Conservation (phyloP, 192 early-diverging fungal species). For the Gamsiella multidivaricata region DNA sequence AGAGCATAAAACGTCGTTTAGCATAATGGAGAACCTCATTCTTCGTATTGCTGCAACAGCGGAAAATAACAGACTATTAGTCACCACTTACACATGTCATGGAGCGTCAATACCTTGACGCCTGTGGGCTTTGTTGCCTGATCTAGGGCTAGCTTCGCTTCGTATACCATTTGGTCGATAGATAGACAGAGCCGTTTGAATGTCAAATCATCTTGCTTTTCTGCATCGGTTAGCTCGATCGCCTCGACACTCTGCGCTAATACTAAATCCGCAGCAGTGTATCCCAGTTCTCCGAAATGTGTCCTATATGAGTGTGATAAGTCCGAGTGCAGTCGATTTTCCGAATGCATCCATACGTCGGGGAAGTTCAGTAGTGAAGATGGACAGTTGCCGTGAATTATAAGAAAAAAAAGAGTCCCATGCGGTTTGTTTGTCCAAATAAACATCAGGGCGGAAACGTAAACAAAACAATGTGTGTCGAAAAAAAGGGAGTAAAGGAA, state of each 20-base stretch:
- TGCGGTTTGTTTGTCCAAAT: too few species aligned
- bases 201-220: slow-evolving; percentile 34
- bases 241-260: slow-evolving; percentile 39
- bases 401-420: background rate
- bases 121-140: slow-evolving; percentile 33
- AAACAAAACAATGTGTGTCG: background rate
- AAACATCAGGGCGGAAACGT: background rate
- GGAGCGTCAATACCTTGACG: slow-evolving; percentile 32
- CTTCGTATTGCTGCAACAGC: too few species aligned
- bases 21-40: too few species aligned
- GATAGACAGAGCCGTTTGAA: slow-evolving; percentile 40
- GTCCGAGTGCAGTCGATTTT: background rate
- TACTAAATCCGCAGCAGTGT: slow-evolving; percentile 29
- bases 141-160: slow-evolving; percentile 38
- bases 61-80: too few species aligned
- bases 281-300: slow-evolving; percentile 19
- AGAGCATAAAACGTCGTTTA: too few species aligned
- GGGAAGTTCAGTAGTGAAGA: background rate
- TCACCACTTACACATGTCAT: slow-evolving; percentile 42
- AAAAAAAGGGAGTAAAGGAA: background rate
- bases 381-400: background rate
- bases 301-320: background rate
- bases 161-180: slow-evolving; percentile 44
- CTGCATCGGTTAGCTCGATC: slow-evolving; percentile 40
- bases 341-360: background rate